Conservation (phyloP, 371 early-diverging fungal genomes). For the Actinomortierella ambigua region DNA sequence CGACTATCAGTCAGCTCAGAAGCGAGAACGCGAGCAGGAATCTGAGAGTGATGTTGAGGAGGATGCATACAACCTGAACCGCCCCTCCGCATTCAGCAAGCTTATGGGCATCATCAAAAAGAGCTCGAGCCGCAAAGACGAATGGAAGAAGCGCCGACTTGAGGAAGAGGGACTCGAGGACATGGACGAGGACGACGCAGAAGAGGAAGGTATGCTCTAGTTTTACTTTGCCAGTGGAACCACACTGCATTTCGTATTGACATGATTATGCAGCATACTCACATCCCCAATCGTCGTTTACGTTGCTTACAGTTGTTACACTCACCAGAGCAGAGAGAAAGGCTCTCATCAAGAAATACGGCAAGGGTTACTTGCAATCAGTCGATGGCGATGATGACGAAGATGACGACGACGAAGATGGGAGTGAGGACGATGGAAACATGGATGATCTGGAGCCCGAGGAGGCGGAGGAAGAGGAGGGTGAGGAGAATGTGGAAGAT, state of each 20-base stretch:
- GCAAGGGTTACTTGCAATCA: conserved; percentile 31
- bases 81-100: conserved; percentile 42
- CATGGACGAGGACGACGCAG: conserved; percentile 42
- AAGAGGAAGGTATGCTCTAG: conserved; percentile 27
- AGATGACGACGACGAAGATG: conserved; percentile 51
- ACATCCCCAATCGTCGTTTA: background rate
- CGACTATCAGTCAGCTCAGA: conserved; percentile 54
- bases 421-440: conserved; percentile 30
- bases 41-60: conserved; percentile 48
- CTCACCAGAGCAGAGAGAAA: conserved; percentile 35
- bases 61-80: conserved; percentile 40
- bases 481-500: conserved; percentile 19
- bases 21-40: conserved; percentile 45
- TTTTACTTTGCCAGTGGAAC: no score
- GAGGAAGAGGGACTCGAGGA: conserved; percentile 51
- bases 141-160: conserved; percentile 40
- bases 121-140: conserved; percentile 40
- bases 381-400: conserved; percentile 41
- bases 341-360: conserved; percentile 35
- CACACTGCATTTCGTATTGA: background rate
- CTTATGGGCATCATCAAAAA: conserved; percentile 40
- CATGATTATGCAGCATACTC: background rate
- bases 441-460: conserved; percentile 18
- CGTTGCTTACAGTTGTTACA: conserved; percentile 19
- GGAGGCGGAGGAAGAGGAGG: conserved; percentile 42